Evolutionary conservation across 257 asterid genomes (phyloP), one percentile per base, ranked within the genome.

Genomic region (Buddleja alternifolia): DNA sequence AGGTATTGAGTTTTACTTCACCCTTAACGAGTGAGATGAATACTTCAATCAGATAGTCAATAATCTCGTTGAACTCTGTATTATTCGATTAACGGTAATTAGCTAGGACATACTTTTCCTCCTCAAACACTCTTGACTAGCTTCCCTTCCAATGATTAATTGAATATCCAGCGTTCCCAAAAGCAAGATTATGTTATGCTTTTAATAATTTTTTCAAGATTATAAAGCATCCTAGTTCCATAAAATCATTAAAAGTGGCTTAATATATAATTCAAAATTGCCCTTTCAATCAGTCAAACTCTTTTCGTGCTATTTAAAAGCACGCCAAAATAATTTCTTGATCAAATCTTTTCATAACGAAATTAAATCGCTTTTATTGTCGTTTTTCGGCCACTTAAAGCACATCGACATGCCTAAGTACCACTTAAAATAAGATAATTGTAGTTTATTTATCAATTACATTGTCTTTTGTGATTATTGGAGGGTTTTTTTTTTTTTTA

Each of bases 241-340:
- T 29, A 42, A 66, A 64, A 72, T 72, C 66, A 63, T 39, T 55
- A 70, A 71, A 71, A 58, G 19, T 50, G 61, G 47, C 42, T 3
- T 40, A n/a, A n/a, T n/a, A 19, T 46, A 40, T 14, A 58, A 63
- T 34, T 21, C 20, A 57, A 76, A 70, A 66, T 11, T 25, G 21
- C 67, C 12, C 66, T 67, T 45, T 20, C 41, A 63, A 48, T 56
- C 20, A 47, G 88, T 81, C 90, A 82, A 79, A 76, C 81, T 62
- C 74, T 51, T 78, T 77, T 40, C 42, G 17, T 14, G 75, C 81
- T 71, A 56, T 66, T 67, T 25, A 56, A 57, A 72, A 60, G 80
- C 82, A 73, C 75, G 78, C 60, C 69, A 10, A 37, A 7, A 7
- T 54, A 42, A 65, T 40, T 37, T 65, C 71, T 1, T 29, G 58